Conservation (phyloP, 805 yeast species). For the Kuraishia hungarica region DNA sequence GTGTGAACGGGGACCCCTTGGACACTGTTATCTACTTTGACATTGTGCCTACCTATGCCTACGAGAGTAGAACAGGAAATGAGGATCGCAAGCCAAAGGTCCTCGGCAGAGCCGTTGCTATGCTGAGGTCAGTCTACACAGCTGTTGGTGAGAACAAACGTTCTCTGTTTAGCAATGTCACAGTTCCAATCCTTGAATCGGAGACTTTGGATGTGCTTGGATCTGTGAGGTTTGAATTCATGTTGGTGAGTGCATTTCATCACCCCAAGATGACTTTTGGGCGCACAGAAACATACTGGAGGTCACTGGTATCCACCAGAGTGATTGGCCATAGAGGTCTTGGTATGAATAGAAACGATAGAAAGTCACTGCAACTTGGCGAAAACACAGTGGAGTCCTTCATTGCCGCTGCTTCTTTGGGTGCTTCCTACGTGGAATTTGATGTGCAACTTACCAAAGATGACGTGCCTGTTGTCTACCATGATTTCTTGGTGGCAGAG, state of each 20-base stretch:
- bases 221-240: constrained; percentile 62
- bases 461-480: constrained; percentile 85
- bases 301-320: constrained; percentile 75
- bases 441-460: constrained; percentile 95
- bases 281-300: constrained; percentile 82
- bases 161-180: constrained; percentile 55
- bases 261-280: constrained; percentile 62
- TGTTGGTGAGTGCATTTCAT: constrained; percentile 62
- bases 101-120: constrained; percentile 80
- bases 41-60: constrained; percentile 80
- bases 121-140: constrained; percentile 52
- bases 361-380: constrained; percentile 81
- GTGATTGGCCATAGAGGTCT: constrained; percentile 95
- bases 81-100: constrained; percentile 22
- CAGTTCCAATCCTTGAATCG: constrained; percentile 70
- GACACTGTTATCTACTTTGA: constrained; percentile 68
- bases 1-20: constrained; percentile 36
- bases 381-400: constrained; percentile 94
- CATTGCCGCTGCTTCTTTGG: constrained; percentile 91
- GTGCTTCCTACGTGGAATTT: constrained; percentile 94
- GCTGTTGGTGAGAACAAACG: constrained; percentile 61
- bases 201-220: constrained; percentile 72
- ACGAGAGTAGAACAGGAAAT: constrained; percentile 15
- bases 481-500: constrained; percentile 90
- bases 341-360: constrained; percentile 72